Conservation (phyloP, 2,329 filamentous ascomycete genomes). For the Cryphonectria carpinicola region DNA sequence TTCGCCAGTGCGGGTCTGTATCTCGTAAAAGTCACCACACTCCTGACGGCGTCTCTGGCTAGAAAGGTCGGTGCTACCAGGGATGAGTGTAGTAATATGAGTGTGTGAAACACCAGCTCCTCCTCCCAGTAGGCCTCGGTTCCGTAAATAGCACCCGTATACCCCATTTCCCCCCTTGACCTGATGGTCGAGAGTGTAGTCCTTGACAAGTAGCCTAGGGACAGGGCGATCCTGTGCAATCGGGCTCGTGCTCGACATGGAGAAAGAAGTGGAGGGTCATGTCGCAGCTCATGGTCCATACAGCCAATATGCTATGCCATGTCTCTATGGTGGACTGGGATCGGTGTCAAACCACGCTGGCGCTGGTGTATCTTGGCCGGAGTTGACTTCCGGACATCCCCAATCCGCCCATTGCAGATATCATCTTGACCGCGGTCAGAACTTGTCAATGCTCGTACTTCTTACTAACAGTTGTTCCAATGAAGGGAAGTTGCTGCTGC, state of each 20-base stretch:
- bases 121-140: not conserved
- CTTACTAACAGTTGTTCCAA: not conserved
- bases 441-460: not conserved
- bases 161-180: not conserved
- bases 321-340: not conserved
- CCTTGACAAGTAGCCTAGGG: slow-evolving; percentile 15
- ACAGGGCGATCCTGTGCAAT: slow-evolving; percentile 11
- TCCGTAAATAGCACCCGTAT: not conserved
- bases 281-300: not conserved
- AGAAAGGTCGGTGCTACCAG: slow-evolving; percentile 21
- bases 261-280: not conserved
- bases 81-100: slow-evolving; percentile 6
- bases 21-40: slow-evolving; percentile 9
- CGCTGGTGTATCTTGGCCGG: slow-evolving; percentile 19
- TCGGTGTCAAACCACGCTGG: slow-evolving; percentile 11
- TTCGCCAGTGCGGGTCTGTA: slow-evolving; percentile 5
- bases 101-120: slow-evolving; percentile 24
- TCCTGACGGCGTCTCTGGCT: slow-evolving; percentile 3
- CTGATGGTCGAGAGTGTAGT: slow-evolving; percentile 2
- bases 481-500: not conserved
- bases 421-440: not conserved
- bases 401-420: slow-evolving; percentile 21
- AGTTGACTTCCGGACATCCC: slow-evolving; percentile 29
- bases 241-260: not conserved
- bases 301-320: not conserved